Evolutionary conservation across 1,139 yeast genomes (phyloP), one percentile per base, ranked within the genome.

Genomic region (Nakaseomyces uthaithaninus): DNA sequence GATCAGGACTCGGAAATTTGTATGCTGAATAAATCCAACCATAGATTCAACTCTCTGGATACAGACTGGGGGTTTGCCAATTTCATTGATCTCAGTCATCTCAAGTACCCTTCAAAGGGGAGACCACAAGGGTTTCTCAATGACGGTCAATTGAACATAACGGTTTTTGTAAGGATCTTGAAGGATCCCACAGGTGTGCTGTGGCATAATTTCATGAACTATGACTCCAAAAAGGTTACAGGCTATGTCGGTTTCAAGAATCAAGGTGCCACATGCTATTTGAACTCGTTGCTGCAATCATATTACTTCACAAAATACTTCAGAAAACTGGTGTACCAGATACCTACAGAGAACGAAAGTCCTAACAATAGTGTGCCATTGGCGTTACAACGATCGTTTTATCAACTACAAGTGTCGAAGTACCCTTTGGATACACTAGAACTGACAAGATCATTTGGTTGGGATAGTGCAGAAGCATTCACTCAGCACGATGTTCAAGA

Each of bases 401-500:
- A 85, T 57, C 75, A 76, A 48, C 68, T 91, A 48, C 78, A 82
- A 50, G 78, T 78, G 3, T 80, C 95, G 0, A 65, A 69, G 16
- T 77, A 74, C 19, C 85, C 96, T 0, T 78, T 89, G 3, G 93
- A 85, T 43, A 91, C 99, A 0, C 62, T 76, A 48, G 95, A 86
- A 56, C 69, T 91, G 44, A 91, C 98, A 0, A 75, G 77, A 46
- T 81, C 97, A 0, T 91, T 91, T 68, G 98, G 99, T 9, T 91
- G 99, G 99, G 95, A 89, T 59, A 75, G 87, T 8, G 80, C 81
- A 9, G 98, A 91, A 54, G 95, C 97, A 0, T 93, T 91, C 60
- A 85, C 95, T 6, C 99, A 91, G 62, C 98, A 91, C 62, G 99
- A 91, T 59, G 96, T 91, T 12, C 98, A 93, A 60, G 99, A 91